Base-by-base conservation (phyloP, 2,329 filamentous ascomycete genomes). In the Alternaria tenuissima region DNA sequence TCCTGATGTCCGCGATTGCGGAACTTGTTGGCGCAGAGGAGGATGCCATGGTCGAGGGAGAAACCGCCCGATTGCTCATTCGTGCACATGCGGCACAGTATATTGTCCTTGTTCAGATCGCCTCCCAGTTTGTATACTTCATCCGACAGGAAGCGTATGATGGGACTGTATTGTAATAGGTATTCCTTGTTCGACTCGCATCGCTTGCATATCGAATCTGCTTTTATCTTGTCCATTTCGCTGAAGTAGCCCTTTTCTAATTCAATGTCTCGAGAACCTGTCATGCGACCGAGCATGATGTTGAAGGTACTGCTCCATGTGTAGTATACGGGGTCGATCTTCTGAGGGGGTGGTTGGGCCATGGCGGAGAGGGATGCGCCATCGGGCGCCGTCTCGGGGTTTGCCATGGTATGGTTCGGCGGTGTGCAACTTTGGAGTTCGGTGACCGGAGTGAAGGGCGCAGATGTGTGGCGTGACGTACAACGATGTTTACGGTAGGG, bases 11-110 rank as follows among this genome's bases (percentile, higher is more conserved):
- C 89, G 58, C 88, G 83, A 75, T 93, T 89, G 60, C 90, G 84
- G 75, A 98, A 87, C 80, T 95, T 90, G 80, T 99, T 99, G 52
- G 95, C 93, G 80, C 95, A 99, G 22, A 99, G 84, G 74, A 96
- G 77, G 64, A 99, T 97, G 38, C 95, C 95, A 76, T 93, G 91
- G 52, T 91, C 85, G 1, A 93, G 89, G 76, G 90, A 90, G 77
- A 98, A 98, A 1, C 95, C 95, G 26, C 94, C 95, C 34, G 86
- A 86, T 75, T 91, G 88, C 48, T 90, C 84, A 52, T 86, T 83
- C 20, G 88, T 89, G 76, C 95, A 99, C 59, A 93, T 87, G 26
- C 89, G 86, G 77, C 95, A 99, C 43, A 90, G 84, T 60, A 99
- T 91, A 74, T 96, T 97, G 65, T 84, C 81, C 8, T 81, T 81